Base-by-base conservation (phyloP, 768 basidiomycete species). In the Leccinellum albellum region DNA sequence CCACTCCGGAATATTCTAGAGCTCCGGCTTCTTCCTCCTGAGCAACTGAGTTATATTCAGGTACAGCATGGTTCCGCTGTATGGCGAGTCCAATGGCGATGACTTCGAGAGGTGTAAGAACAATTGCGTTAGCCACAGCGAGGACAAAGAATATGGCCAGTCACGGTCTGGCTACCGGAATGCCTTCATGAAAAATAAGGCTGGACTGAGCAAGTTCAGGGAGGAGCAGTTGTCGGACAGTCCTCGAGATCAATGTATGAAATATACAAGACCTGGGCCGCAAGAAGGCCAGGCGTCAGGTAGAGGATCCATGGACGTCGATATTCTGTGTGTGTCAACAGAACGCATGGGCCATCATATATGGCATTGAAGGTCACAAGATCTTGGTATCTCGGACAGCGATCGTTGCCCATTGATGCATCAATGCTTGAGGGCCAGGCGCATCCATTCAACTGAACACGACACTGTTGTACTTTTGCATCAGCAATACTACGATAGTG, bases 271-370 rank as follows among this genome's bases (percentile, higher is more conserved):
- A 79, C 61, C 47, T 82, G 72, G 0, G 77, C 71, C 3, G 73
- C 65, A 35, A 83, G 72, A 42, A 87, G 73, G 17, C 83, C 91
- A 0, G 91, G 91, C 1, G 91, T 92, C 40, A 89, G 63, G 68
- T 91, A 94, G 45, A 94, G 69, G 37, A 86, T 78, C 90, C 90
- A 94, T 3, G 90, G 91, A 9, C 80, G 80, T 28, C 82, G 80
- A 52, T 85, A 83, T 69, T 94, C 91, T 6, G 90, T 91, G 6
- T 89, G 87, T 0, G 91, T 94, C 55, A 94, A 77, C 32, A 94
- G 76, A 57, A 21, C 88, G 87, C 15, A 93, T 70, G 20, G 87
- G n/a, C n/a, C n/a, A n/a, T n/a, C 82, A 58, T 80, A 76, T 54
- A 80, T 65, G 2, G 79, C 75, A 32, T 79, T 74, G 64, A 87